phyloP scores from a whole-genome alignment of 192 early-diverging fungal species.

The Coemansia sp. region DNA sequence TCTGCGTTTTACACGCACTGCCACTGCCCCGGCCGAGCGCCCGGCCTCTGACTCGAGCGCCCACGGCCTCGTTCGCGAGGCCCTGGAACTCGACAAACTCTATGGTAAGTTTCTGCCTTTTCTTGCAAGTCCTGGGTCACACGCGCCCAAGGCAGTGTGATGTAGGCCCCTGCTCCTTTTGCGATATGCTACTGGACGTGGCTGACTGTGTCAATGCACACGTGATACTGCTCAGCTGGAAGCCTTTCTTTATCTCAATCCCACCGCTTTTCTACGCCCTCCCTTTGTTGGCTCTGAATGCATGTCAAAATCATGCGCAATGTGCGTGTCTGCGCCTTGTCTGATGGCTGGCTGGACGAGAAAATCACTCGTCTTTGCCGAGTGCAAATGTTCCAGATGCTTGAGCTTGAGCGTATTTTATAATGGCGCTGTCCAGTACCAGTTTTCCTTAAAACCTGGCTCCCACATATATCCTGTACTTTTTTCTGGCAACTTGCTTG shows the following conservation, averaged over 20 bases:
- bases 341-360: not conserved
- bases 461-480: too few species aligned
- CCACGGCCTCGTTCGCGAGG: slow-evolving; percentile 46
- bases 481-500: slow-evolving; percentile 1
- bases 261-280: not conserved
- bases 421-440: too few species aligned
- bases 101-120: slow-evolving; percentile 45
- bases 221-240: slow-evolving; percentile 7
- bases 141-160: slow-evolving; percentile 2
- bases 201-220: slow-evolving; percentile 14
- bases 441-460: not conserved
- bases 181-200: slow-evolving; percentile 9
- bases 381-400: not conserved
- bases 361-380: not conserved
- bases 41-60: slow-evolving; percentile 11
- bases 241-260: not conserved
- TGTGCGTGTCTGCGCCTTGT: slow-evolving; percentile 10
- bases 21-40: slow-evolving; percentile 36
- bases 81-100: slow-evolving; percentile 52
- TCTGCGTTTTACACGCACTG: slow-evolving; percentile 29
- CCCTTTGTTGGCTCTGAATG: not conserved
- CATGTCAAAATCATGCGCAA: slow-evolving; percentile 17
- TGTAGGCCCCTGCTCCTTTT: slow-evolving; percentile 1
- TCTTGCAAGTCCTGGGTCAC: not conserved
- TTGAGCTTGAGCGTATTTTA: too few species aligned